phyloP scores from a whole-genome alignment of 2,329 filamentous ascomycete species.

The Dactylellina leptospora region DNA sequence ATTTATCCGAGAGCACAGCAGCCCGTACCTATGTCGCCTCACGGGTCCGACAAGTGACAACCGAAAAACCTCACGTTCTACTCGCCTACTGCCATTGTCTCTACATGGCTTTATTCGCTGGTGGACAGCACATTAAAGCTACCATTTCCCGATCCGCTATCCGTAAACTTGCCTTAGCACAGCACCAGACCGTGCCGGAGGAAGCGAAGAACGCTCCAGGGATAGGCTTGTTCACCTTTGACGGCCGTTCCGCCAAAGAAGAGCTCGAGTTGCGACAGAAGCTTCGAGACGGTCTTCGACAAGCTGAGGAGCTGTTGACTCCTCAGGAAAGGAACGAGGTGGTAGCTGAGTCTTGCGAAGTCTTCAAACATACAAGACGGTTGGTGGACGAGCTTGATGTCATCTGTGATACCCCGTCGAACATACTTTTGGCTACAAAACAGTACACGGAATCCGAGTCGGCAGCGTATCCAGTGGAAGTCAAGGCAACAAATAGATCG shows the following conservation, averaged over 20 bases:
- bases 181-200: constrained; percentile 35
- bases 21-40: constrained; percentile 29
- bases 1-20: constrained; percentile 17
- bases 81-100: constrained; percentile 48
- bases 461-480: constrained; percentile 3
- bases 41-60: constrained; percentile 24
- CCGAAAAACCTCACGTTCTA: constrained; percentile 35
- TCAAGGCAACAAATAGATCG: background rate
- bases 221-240: constrained; percentile 42
- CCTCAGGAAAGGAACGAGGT: constrained; percentile 41
- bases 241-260: constrained; percentile 46
- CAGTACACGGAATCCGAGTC: constrained; percentile 49
- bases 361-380: constrained; percentile 44
- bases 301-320: constrained; percentile 36
- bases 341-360: constrained; percentile 34
- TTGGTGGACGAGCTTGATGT: constrained; percentile 48
- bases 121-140: constrained; percentile 51
- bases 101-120: constrained; percentile 51
- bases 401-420: constrained; percentile 28
- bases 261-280: constrained; percentile 40
- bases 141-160: constrained; percentile 37
- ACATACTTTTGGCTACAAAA: constrained; percentile 36
- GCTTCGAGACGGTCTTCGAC: constrained; percentile 37
- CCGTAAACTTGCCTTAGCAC: constrained; percentile 38
- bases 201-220: constrained; percentile 38